Conservation (phyloP, 768 basidiomycete species). For the Kwoniella newhampshirensis region DNA sequence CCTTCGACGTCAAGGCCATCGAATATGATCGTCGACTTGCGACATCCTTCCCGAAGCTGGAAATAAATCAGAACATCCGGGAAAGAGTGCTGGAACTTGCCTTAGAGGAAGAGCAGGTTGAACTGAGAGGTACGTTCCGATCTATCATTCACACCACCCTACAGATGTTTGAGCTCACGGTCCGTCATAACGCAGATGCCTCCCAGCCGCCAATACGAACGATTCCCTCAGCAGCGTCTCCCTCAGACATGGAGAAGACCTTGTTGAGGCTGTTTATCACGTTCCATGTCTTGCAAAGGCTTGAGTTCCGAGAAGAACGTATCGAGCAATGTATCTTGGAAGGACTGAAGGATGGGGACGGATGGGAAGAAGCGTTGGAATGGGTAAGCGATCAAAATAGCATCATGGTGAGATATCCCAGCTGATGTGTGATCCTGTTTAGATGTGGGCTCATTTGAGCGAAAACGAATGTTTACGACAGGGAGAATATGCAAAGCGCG, state of each 20-base stretch:
- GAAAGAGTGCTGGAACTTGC: constrained; percentile 65
- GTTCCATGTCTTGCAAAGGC: constrained; percentile 73
- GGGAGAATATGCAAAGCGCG: constrained; percentile 40
- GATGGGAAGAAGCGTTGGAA: constrained; percentile 75
- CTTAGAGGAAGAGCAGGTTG: constrained; percentile 26
- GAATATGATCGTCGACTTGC: constrained; percentile 78
- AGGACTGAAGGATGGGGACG: constrained; percentile 58
- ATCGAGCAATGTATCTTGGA: constrained; percentile 69
- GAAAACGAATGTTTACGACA: constrained; percentile 48
- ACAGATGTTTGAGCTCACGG: neutral
- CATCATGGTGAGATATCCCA: neutral
- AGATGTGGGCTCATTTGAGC: constrained; percentile 50
- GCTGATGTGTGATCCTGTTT: neutral
- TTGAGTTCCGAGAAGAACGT: constrained; percentile 70
- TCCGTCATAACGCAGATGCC: constrained; percentile 2
- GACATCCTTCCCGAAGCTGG: constrained; percentile 63
- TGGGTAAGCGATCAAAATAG: constrained; percentile 65
- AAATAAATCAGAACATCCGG: constrained; percentile 63
- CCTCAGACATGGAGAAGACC: constrained; percentile 63
- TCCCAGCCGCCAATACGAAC: constrained; percentile 12
- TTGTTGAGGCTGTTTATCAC: constrained; percentile 71
- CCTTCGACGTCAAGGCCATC: constrained; percentile 60
- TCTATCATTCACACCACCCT: constrained; percentile 17
- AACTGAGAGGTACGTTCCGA: constrained; percentile 5
- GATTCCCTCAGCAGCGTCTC: constrained; percentile 25